phyloP scores from a whole-genome alignment of 129 eudicot genomes.

The Lactuca sativa region DNA sequence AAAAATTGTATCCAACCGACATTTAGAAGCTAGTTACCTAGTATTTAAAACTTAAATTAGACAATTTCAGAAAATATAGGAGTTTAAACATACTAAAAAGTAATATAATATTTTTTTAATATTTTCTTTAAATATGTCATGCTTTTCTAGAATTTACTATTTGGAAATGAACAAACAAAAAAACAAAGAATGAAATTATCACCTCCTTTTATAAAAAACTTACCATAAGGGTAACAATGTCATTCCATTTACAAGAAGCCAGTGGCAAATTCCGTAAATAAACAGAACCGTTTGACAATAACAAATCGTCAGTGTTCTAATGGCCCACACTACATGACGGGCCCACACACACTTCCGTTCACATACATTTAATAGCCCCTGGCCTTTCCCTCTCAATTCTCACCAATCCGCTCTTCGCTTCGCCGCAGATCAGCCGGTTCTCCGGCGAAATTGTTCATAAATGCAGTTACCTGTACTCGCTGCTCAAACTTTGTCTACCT shows the following conservation, averaged over 20 bases:
- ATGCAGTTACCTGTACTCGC: neutral
- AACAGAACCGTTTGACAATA: constrained; percentile 24
- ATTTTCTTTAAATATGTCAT: no score
- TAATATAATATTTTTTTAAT: no score
- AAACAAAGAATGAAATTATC: no score
- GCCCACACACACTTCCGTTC: constrained; percentile 17
- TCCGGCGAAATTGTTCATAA: constrained; percentile 24
- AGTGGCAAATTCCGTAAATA: constrained; percentile 18
- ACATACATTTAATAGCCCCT: constrained; percentile 14
- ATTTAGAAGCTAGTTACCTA: no score
- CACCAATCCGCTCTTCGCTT: constrained; percentile 18
- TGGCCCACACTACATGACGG: constrained; percentile 22
- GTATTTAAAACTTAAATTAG: no score
- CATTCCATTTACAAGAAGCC: neutral
- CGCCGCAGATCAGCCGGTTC: constrained; percentile 27
- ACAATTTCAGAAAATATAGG: no score
- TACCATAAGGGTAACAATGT: neutral
- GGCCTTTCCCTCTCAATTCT: constrained; percentile 3
- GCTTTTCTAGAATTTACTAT: no score
- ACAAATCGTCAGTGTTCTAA: constrained; percentile 21
- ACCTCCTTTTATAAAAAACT: neutral
- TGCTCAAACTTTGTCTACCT: neutral
- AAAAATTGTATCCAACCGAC: no score
- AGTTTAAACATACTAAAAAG: no score
- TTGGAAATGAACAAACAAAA: no score